Percentiles rank a stretch among this genome's conserved stretches.
Conservation (phyloP, 495 filamentous ascomycete species). For the Aeminium ludgeri region DNA sequence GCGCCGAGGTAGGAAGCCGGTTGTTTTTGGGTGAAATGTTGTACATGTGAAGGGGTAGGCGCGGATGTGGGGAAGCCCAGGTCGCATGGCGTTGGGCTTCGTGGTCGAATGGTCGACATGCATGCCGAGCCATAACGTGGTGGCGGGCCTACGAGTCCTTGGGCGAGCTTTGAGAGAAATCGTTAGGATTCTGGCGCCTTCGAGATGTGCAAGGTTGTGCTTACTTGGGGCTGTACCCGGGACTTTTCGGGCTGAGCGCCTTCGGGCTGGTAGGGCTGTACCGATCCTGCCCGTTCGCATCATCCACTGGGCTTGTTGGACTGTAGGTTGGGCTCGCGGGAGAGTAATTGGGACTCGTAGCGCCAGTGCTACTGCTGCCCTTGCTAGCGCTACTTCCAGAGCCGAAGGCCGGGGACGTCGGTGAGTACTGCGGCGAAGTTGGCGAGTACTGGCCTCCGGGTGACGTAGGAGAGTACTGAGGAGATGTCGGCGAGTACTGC, state of each 20-base stretch:
- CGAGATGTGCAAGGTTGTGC: neutral
- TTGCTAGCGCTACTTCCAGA: slow-evolving; percentile 4
- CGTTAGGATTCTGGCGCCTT: too few species aligned
- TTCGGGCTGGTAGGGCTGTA: slow-evolving; percentile 36
- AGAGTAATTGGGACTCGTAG: slow-evolving; percentile 47
- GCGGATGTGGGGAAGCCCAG: too few species aligned
- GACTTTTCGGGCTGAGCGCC: slow-evolving; percentile 54
- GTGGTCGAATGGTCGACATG: too few species aligned
- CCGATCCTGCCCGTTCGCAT: slow-evolving; percentile 18
- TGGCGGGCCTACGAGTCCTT: too few species aligned
- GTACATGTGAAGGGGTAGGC: too few species aligned
- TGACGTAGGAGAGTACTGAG: slow-evolving; percentile 64
- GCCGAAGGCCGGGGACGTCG: slow-evolving; percentile 19
- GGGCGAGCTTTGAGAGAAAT: too few species aligned
- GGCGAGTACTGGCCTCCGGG: slow-evolving; percentile 37
- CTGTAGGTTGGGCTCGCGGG: slow-evolving; percentile 47
- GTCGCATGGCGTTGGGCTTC: too few species aligned
- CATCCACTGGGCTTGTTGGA: slow-evolving; percentile 31
- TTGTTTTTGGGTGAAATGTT: too few species aligned
- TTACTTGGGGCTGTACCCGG: slow-evolving; percentile 4
- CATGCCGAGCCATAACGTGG: too few species aligned
- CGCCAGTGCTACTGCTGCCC: slow-evolving; percentile 41
- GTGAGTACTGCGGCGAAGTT: slow-evolving; percentile 32
- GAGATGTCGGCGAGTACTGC: slow-evolving; percentile 53
- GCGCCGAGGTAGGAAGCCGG: too few species aligned